These are phyloP conservation scores for Onygenales sp. DNA, from an alignment of 2,329 filamentous ascomycete genomes.

Conservation along the genomic window DNA sequence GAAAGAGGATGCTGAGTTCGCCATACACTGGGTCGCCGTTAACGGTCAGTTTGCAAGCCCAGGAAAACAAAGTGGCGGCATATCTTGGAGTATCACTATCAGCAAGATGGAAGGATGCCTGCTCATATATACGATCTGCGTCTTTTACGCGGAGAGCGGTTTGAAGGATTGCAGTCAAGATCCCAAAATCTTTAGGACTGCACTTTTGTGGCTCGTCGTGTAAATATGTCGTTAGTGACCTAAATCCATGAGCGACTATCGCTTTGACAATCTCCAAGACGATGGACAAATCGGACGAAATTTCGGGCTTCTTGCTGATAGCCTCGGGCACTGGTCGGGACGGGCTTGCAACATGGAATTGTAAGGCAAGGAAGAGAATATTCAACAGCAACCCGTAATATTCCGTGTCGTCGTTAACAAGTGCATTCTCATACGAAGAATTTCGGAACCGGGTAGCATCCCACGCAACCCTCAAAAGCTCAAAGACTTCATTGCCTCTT, in stretches of 20 bases:
- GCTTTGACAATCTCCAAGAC: conserved; percentile 72
- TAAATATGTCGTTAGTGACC: conserved; percentile 67
- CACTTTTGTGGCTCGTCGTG: conserved; percentile 62
- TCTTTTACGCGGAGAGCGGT: conserved; percentile 70
- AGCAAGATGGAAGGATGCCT: conserved; percentile 60
- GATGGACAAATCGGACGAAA: conserved; percentile 42
- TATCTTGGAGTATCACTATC: conserved; percentile 63
- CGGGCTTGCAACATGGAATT: conserved; percentile 34
- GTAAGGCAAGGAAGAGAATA: conserved; percentile 73
- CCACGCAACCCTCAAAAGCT: conserved; percentile 51
- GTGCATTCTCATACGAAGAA: conserved; percentile 50
- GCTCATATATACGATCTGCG: conserved; percentile 59
- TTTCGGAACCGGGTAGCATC: conserved; percentile 46
- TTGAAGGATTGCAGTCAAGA: conserved; percentile 82
- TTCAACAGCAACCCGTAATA: conserved; percentile 81
- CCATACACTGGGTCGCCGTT: conserved; percentile 83
- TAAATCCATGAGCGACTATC: conserved; percentile 73
- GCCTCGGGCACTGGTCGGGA: conserved; percentile 26
- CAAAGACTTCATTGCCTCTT: conserved; percentile 41
- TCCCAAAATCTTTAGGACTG: conserved; percentile 69
- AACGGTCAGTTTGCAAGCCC: conserved; percentile 74
- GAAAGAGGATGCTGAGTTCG: conserved; percentile 79
- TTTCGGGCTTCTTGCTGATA: conserved; percentile 25
- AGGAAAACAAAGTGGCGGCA: conserved; percentile 81
- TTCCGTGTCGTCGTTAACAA: conserved; percentile 47